Base-by-base conservation (phyloP, 352 stramenopile species). In the Aphanomyces astaci region DNA sequence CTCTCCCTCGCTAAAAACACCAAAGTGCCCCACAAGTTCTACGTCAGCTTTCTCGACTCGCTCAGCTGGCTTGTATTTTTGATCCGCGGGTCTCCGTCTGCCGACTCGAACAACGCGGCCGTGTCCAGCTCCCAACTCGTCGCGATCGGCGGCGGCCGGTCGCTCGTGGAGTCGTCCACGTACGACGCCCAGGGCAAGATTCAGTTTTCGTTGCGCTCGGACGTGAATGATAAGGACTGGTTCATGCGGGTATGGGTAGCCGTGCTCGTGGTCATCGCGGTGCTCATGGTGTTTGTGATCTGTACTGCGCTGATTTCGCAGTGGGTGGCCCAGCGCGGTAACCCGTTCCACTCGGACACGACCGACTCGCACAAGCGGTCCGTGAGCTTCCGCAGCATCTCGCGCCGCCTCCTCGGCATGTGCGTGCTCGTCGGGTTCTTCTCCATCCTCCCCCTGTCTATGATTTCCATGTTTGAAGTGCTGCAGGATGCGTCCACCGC, bases 1-100 rank as follows among this genome's bases (percentile, higher is more conserved):
- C 72, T 87, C 22, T 88, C 80, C 25, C 66, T 87, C 27, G 68
- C 84, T 30, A n/a, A n/a, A n/a, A 86, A 89, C 63, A 83, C 76
- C 10, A 36, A 59, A n/a, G 51, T 25, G 22, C 81, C 83, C 7
- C 86, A 86, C 49, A 19, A 40, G 19, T 87, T 81, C 71, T 62
- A 88, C 2, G 86, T 78, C 76, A 77, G 86, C 46, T 90, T 82
- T 66, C 84, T 80, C 31, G 84, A 90, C 62, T 80, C 79, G 25
- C 87, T 92, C 30, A 67, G 80, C 4, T 92, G 84, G 82, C 81
- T 75, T 52, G 88, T 84, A 64, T 89, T 88, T 45, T 65, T 89
- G 36, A 70, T 88, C 1, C 75, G 78, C 36, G 49, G 64, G 15
- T 72, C 46, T 15, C 65, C 75, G 17, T 71, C 59, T 32, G 25